A percentile compares a stretch with the other conserved stretches of the same genome.
phyloP scores from a whole-genome alignment of 306 rosid species.

The Dicorynia guianensis region DNA sequence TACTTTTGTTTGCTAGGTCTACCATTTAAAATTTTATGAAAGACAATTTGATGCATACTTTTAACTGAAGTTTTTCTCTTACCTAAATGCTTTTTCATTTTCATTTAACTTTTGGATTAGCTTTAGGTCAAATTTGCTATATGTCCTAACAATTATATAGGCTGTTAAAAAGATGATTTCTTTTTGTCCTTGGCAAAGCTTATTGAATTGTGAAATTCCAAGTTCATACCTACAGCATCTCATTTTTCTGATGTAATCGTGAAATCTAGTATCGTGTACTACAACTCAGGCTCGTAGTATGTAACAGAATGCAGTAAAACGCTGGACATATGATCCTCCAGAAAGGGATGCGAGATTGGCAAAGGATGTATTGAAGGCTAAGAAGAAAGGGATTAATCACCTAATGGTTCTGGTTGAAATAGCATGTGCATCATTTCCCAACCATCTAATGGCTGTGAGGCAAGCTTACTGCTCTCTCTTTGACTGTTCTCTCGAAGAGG shows the following conservation, averaged over 20 bases:
- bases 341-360: constrained; percentile 89
- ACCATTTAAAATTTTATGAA: not conserved
- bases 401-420: constrained; percentile 78
- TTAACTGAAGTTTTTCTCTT: not conserved
- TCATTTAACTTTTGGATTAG: constrained; percentile 6
- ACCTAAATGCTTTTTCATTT: not conserved
- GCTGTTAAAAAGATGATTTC: not conserved
- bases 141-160: constrained; percentile 13
- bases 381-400: constrained; percentile 53
- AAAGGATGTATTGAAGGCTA: constrained; percentile 57
- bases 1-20: not conserved
- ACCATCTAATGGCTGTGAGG: constrained; percentile 86
- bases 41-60: not conserved
- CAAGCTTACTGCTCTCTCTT: constrained; percentile 72
- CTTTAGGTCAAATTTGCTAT: not conserved
- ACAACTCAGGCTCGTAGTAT: constrained; percentile 22
- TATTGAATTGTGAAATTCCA: not conserved
- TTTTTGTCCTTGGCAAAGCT: constrained; percentile 4
- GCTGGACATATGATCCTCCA: constrained; percentile 76
- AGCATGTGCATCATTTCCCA: constrained; percentile 87
- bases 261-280: constrained; percentile 2
- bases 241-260: constrained; percentile 13
- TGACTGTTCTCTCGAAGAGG: constrained; percentile 88
- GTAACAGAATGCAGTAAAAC: constrained; percentile 76
- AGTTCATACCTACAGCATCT: not conserved